Evolutionary conservation across 495 filamentous ascomycete genomes (phyloP), one percentile per base, ranked within the genome.

Genomic region (Gamarada debralockiae): DNA sequence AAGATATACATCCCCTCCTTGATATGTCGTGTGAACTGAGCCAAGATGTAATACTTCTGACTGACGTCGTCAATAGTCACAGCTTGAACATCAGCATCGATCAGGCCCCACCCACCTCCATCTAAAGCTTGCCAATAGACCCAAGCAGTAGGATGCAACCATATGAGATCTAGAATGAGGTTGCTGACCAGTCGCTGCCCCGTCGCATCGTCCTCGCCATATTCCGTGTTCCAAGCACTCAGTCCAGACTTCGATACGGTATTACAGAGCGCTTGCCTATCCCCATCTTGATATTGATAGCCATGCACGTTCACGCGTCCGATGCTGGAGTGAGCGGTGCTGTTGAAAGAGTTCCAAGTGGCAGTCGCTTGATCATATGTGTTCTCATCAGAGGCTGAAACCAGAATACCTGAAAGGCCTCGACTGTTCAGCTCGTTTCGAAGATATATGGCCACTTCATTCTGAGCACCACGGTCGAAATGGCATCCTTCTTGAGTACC

Each of bases 61-160:
- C 57, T 69, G 14, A 51, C 58, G 7, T 24, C 21, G 2, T 54
- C 55, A 2, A 70, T 31, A 18, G 66, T 57, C 42, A 41, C 52
- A n/a, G 44, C 55, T 0, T 60, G 63, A 13, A 69, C 64, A 39
- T 71, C 65, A 0, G 59, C 68, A 0, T 62, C 63, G 44, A 71
- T 54, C 22, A 71, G 15, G 0, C 68, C 68, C 68, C 68, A 71
- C 0, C 68, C 68, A 17, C 53, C 48, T 12, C 64, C 63, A 41
- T 71, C 68, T 6, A 71, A 27, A 12, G 59, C 66, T 46, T 71
- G 68, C 68, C 68, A 71, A 49, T 70, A 71, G 10, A 71, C 68
- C 68, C 68, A 71, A 7, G 64, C 68, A 4, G 66, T 71, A 9
- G 68, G 68, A 39, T 51, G 42, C n/a, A 71, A 56, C 68, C 65